phyloP scores from a whole-genome alignment of 345 rosid genomes.

The Hevea brasiliensis region DNA sequence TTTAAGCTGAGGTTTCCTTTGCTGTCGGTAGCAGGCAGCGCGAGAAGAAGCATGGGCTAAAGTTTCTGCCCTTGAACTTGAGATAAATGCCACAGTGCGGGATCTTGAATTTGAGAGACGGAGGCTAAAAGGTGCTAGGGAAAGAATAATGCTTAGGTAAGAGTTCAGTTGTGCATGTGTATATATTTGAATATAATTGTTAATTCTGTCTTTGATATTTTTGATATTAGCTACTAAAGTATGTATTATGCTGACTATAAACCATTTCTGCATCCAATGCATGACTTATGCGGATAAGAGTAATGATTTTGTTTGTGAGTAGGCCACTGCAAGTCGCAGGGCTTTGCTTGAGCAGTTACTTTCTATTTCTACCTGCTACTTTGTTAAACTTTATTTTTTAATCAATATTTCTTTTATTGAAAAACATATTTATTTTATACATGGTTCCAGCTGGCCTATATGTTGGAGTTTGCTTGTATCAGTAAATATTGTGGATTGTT shows the following conservation, averaged over 20 bases:
- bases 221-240: background rate
- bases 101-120: slow-evolving; percentile 94
- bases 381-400: background rate
- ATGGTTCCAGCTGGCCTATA: background rate
- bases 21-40: slow-evolving; percentile 93
- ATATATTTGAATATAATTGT: background rate
- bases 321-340: background rate
- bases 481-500: background rate
- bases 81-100: slow-evolving; percentile 69
- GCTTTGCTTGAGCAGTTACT: background rate
- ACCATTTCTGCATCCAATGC: background rate
- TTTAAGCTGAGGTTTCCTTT: slow-evolving; percentile 62
- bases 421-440: too few species aligned
- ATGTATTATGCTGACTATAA: background rate
- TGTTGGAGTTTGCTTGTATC: too few species aligned
- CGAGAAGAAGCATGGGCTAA: slow-evolving; percentile 98
- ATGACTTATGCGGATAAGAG: background rate
- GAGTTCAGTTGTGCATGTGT: slow-evolving; percentile 13
- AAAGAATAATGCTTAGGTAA: slow-evolving; percentile 98
- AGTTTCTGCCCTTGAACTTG: slow-evolving; percentile 85
- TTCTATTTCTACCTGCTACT: background rate
- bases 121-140: slow-evolving; percentile 91
- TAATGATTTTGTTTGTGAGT: background rate
- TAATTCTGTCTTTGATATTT: background rate
- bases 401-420: too few species aligned